Evolutionary conservation across 352 stramenopile genomes (phyloP), one percentile per base, ranked within the genome.

Genomic region (Globisporangium spiculum): DNA sequence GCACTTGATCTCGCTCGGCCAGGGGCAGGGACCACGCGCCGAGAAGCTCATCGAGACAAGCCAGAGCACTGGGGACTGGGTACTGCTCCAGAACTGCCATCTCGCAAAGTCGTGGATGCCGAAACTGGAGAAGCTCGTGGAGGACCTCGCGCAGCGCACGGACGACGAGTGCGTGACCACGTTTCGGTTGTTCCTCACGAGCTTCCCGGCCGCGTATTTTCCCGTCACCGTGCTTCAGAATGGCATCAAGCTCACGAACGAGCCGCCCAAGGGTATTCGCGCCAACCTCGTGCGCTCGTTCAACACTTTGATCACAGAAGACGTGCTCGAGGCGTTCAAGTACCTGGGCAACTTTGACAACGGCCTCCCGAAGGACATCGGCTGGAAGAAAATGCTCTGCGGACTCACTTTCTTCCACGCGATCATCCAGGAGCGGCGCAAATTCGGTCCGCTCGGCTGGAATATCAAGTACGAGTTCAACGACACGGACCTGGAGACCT

Each of bases 401-500:
- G 89, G 88, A 0, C 80, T 98, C 22, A 85, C 85, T 6, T 98
- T 98, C 66, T 98, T 98, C 76, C 95, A 98, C 72, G 93, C 94
- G 1, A 95, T 97, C 64, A 90, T 98, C 41, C 89, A 98, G 75
- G 95, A 98, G 73, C 78, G 95, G 30, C 83, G 93, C 38, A 98
- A 98, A 65, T 98, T 98, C 65, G 95, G 94, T 0, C 80, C 95
- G 18, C 76, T 98, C 1, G 95, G 95, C 9, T 98, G 95, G 95
- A 98, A 98, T 69, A 98, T 98, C 74, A 86, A 86, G 61, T 98
- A 98, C 70, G 95, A 97, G 60, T 98, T 98, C 75, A 98, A 98
- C 71, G 96, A 98, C 66, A 96, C 90, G 8, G 95, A 98, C 74
- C 76, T 98, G 6, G 93, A 98, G 79, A 98, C 94, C 27, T 97